phyloP scores from a whole-genome alignment of 208 protist species.

The Lotmaria passim region DNA sequence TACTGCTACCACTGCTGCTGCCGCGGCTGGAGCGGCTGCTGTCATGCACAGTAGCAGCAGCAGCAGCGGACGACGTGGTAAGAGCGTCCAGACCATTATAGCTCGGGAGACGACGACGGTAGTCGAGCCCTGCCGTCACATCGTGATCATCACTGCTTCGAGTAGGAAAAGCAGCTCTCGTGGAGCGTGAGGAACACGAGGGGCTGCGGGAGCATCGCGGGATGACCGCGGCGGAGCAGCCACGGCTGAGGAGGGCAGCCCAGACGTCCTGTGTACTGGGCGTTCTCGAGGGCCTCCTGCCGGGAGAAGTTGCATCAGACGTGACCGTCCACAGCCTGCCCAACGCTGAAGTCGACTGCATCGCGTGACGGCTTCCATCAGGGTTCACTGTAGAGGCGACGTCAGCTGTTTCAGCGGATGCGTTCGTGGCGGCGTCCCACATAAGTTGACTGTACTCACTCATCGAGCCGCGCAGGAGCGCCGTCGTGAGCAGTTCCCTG shows the following conservation, averaged over 20 bases:
- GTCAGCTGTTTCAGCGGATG: background rate
- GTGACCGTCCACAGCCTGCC: background rate
- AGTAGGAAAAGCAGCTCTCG: too few relatives aligned
- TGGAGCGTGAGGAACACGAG: too few relatives aligned
- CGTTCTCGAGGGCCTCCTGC: too few relatives aligned
- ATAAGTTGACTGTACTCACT: slow-evolving; percentile 31
- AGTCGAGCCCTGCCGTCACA: too few relatives aligned
- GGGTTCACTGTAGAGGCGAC: background rate
- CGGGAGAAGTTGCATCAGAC: too few relatives aligned
- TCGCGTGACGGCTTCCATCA: background rate
- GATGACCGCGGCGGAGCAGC: slow-evolving; percentile 30
- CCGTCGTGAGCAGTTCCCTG: slow-evolving; percentile 18
- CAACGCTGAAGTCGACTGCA: background rate
- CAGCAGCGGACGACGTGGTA: too few relatives aligned
- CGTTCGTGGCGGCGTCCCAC: slow-evolving; percentile 13
- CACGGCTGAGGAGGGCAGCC: slow-evolving; percentile 12
- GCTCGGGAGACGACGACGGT: too few relatives aligned
- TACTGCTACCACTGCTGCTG: too few relatives aligned
- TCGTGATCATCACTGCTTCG: too few relatives aligned
- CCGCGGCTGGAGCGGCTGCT: too few relatives aligned
- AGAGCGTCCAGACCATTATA: too few relatives aligned
- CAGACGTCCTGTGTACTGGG: slow-evolving; percentile 7
- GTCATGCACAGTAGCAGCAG: too few relatives aligned
- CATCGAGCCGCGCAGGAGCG: slow-evolving; percentile 28
- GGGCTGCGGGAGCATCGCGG: slow-evolving; percentile 14